These are phyloP conservation scores for Lagenidium giganteum DNA, from an alignment of 352 stramenopile genomes.

Conservation along the genomic window DNA sequence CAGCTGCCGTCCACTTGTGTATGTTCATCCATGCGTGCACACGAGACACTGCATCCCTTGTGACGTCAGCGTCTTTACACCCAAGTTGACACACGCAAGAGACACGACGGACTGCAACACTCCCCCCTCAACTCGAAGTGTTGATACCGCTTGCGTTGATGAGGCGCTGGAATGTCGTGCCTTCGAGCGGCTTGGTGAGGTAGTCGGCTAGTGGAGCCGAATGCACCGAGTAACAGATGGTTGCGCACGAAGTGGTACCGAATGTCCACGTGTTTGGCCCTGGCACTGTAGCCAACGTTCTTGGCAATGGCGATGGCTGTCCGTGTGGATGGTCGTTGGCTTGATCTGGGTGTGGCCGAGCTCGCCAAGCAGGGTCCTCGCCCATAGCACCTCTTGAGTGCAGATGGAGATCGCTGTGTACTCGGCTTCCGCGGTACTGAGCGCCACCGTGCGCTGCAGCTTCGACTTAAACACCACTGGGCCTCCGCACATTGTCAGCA, in stretches of 20 bases:
- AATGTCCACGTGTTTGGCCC: too few species aligned
- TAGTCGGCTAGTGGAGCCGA: not conserved
- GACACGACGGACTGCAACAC: conserved; percentile 7
- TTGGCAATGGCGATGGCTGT: conserved; percentile 4
- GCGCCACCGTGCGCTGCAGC: too few species aligned
- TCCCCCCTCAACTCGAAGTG: conserved; percentile 1
- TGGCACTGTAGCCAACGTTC: conserved; percentile 6
- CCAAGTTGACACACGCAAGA: too few species aligned
- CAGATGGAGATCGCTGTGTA: conserved; percentile 6
- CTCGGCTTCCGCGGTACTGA: conserved; percentile 2
- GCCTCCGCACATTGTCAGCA: too few species aligned
- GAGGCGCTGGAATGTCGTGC: conserved; percentile 1
- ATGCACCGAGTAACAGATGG: not conserved
- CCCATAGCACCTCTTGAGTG: conserved; percentile 1
- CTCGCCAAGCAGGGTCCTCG: too few species aligned
- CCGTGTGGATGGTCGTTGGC: not conserved
- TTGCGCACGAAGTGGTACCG: conserved; percentile 5
- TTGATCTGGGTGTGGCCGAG: too few species aligned
- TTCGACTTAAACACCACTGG: too few species aligned
- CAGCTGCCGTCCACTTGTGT: too few species aligned
- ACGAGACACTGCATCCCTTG: too few species aligned
- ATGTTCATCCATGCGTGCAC: too few species aligned
- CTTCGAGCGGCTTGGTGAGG: not conserved
- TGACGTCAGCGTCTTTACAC: too few species aligned
- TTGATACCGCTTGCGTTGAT: not conserved